phyloP scores from a whole-genome alignment of 2,329 filamentous ascomycete genomes.

The Trichoderma afroharzianum region DNA sequence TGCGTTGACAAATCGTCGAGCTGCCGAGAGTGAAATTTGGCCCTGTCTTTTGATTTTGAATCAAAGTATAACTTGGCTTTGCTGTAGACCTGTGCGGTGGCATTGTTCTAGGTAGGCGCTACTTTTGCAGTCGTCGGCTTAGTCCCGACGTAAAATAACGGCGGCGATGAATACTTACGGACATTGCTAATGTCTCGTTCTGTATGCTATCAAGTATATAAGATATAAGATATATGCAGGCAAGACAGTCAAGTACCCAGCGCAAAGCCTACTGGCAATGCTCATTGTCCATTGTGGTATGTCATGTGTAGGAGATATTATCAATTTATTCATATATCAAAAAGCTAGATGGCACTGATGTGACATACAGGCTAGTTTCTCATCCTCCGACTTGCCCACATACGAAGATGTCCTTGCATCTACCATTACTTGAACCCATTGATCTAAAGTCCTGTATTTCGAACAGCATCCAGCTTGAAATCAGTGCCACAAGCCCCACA shows the following conservation, averaged over 20 bases:
- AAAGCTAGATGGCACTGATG: not conserved
- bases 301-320: not conserved
- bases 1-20: not conserved
- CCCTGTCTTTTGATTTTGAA: not conserved
- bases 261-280: not conserved
- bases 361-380: fast-evolving
- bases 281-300: not conserved
- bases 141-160: not conserved
- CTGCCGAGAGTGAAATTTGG: not conserved
- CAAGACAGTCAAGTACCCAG: not conserved
- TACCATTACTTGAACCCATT: not conserved
- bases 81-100: not conserved
- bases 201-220: not conserved
- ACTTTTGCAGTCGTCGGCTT: not conserved
- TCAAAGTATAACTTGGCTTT: not conserved
- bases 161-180: not conserved
- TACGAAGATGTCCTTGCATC: not conserved
- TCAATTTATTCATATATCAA: not conserved
- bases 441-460: not conserved
- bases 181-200: not conserved
- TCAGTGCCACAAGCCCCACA: not conserved
- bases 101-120: not conserved
- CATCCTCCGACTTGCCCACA: not conserved
- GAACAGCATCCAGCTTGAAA: not conserved
- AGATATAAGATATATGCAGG: not conserved